A percentile compares a stretch with the other conserved stretches of the same genome.
These are phyloP conservation scores for Pseudozyma hubeiensis DNA, from an alignment of 1,284 basidiomycete species.

Conservation along the genomic window DNA sequence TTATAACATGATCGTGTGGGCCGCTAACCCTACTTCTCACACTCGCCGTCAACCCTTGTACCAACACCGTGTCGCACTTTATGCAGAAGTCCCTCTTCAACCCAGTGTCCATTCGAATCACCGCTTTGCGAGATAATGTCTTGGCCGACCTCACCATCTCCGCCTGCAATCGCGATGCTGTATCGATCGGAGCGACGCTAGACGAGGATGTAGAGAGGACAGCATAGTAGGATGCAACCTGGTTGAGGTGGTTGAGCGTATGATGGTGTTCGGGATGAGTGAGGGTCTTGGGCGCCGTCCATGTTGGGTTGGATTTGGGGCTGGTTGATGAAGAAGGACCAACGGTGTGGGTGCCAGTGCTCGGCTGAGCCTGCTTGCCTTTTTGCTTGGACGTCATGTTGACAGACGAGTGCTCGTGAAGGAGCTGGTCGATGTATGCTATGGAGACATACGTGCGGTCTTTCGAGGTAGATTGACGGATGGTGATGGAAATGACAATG, in stretches of 20 bases:
- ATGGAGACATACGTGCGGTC: not conserved
- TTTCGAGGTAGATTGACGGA: not conserved
- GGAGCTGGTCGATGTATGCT: not conserved
- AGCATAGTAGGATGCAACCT: constrained; percentile 39
- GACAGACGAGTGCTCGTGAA: not conserved
- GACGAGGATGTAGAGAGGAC: constrained; percentile 9
- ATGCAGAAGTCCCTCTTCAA: constrained; percentile 23
- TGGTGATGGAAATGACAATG: not conserved
- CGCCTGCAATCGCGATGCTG: constrained; percentile 19
- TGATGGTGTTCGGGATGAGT: constrained; percentile 45
- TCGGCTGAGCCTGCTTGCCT: constrained; percentile 15
- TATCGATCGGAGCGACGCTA: not conserved
- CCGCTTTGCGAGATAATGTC: constrained; percentile 32
- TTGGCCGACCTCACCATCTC: constrained; percentile 26
- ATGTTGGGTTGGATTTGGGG: constrained; percentile 3
- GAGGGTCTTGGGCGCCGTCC: constrained; percentile 33
- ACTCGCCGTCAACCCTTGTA: constrained; percentile 30
- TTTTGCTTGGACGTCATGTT: constrained; percentile 19
- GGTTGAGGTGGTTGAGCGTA: constrained; percentile 42
- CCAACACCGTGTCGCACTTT: constrained; percentile 19
- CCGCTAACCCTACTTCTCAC: constrained; percentile 23
- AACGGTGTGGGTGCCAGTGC: not conserved
- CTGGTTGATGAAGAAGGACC: not conserved
- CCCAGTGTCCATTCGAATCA: constrained; percentile 38
- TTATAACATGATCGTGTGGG: constrained; percentile 37